phyloP scores from a whole-genome alignment of 495 filamentous ascomycete species.

The Annulohypoxylon nitens region DNA sequence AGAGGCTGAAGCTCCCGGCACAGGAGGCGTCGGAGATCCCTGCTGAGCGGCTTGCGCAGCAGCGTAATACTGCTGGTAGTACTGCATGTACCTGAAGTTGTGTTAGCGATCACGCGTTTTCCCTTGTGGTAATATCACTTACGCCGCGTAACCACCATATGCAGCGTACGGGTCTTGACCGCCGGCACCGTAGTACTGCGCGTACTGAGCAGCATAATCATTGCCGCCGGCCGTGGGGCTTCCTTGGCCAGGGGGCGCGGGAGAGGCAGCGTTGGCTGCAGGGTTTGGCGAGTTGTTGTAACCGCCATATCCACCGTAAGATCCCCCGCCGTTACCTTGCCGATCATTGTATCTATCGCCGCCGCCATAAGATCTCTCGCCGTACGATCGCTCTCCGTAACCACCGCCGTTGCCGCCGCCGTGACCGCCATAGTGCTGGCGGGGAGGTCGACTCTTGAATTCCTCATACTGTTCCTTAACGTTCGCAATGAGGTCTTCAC shows the following conservation, averaged over 20 bases:
- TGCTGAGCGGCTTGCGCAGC: conserved; percentile 67
- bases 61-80: conserved; percentile 75
- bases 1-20: conserved; percentile 62
- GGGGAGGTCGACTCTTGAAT: conserved; percentile 88
- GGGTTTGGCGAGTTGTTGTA: conserved; percentile 56
- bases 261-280: conserved; percentile 44
- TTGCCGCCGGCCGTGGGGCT: conserved; percentile 57
- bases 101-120: conserved; percentile 33
- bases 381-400: conserved; percentile 54
- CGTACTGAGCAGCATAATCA: conserved; percentile 83
- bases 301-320: conserved; percentile 55
- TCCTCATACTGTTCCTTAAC: conserved; percentile 88
- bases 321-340: conserved; percentile 51
- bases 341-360: conserved; percentile 48
- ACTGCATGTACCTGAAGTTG: conserved; percentile 71
- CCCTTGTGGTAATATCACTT: conserved; percentile 40
- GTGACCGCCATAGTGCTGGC: conserved; percentile 69
- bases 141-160: conserved; percentile 84
- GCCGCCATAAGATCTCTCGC: conserved; percentile 55
- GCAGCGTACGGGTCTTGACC: conserved; percentile 87
- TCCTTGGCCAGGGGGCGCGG: conserved; percentile 53
- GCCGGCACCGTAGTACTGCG: conserved; percentile 78
- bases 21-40: conserved; percentile 51
- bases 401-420: conserved; percentile 53
- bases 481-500: conserved; percentile 84